These are phyloP conservation scores for Wickerhamomyces subpelliculosus DNA, from an alignment of 805 yeast genomes.

Conservation along the genomic window DNA sequence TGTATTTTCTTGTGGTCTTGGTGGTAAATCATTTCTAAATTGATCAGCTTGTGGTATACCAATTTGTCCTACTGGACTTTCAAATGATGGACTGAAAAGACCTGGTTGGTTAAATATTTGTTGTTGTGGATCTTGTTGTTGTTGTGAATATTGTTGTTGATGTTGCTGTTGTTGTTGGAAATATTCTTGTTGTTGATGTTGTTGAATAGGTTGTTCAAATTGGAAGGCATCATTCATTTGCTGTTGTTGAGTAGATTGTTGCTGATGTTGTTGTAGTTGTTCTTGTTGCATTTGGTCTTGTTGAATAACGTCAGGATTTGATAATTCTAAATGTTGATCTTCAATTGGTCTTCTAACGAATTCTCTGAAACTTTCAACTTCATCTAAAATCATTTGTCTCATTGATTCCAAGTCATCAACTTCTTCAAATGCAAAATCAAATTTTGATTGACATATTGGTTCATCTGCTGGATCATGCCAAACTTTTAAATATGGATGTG, in stretches of 20 bases:
- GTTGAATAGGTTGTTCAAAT: constrained; percentile 13
- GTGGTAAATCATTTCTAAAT: constrained; percentile 43
- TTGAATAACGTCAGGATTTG: constrained; percentile 22
- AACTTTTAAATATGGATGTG: constrained; percentile 78
- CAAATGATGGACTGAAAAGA: constrained; percentile 9
- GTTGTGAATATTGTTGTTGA: constrained; percentile 1
- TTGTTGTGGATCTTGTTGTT: constrained; percentile 13
- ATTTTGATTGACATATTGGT: constrained; percentile 71
- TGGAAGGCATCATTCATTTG: constrained; percentile 4
- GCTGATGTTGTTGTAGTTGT: constrained; percentile 8
- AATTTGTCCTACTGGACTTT: constrained; percentile 25
- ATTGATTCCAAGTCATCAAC: constrained; percentile 72
- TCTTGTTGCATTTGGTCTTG: constrained; percentile 4
- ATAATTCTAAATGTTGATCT: constrained; percentile 37
- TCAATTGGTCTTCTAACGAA: constrained; percentile 74
- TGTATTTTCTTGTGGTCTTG: constrained; percentile 52
- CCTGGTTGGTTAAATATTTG: constrained; percentile 10
- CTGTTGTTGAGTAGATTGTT: constrained; percentile 15
- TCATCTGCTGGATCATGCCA: constrained; percentile 96
- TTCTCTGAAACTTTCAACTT: constrained; percentile 70
- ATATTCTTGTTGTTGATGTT: constrained; percentile 9
- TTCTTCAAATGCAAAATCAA: constrained; percentile 78
- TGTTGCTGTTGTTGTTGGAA: constrained; percentile 7
- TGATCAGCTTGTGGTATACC: constrained; percentile 49
- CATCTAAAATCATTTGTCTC: constrained; percentile 72